Evolutionary conservation across 257 asterid species (phyloP).

Genomic region (Paraleonurus japonicus): DNA sequence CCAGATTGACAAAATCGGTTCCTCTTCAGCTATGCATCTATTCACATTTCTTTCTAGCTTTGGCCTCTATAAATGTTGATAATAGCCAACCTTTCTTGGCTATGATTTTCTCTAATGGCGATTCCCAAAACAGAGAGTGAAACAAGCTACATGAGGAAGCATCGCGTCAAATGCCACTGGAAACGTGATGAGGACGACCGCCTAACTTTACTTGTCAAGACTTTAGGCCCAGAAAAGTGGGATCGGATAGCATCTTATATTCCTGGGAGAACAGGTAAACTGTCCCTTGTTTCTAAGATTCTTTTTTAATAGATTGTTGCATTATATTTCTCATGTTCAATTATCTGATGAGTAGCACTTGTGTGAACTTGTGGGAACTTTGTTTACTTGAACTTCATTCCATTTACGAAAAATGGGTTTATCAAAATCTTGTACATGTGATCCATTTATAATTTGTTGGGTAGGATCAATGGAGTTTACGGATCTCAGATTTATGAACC

Average conservation of each 20-base stretch:
- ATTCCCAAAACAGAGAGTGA: not conserved
- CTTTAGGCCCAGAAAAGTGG: slow-evolving; percentile 37
- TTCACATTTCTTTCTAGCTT: slow-evolving; percentile 9
- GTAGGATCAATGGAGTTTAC: too few species aligned
- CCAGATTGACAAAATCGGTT: slow-evolving; percentile 32
- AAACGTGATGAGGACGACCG: slow-evolving; percentile 35
- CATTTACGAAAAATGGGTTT: too few species aligned
- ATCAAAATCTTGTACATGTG: too few species aligned
- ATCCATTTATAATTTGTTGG: too few species aligned
- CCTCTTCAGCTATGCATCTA: slow-evolving; percentile 25
- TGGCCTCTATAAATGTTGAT: slow-evolving; percentile 25
- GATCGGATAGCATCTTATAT: slow-evolving; percentile 33
- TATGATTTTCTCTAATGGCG: slow-evolving; percentile 30
- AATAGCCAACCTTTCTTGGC: not conserved
- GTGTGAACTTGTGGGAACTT: too few species aligned
- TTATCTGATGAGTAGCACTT: not conserved
- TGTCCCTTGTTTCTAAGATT: not conserved
- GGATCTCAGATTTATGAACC: too few species aligned
- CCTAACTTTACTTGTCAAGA: slow-evolving; percentile 25
- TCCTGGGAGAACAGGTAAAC: slow-evolving; percentile 41
- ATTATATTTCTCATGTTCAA: not conserved
- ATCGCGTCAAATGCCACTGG: slow-evolving; percentile 33
- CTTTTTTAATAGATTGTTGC: not conserved
- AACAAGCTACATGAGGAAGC: slow-evolving; percentile 11
- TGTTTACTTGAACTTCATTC: too few species aligned